phyloP scores from a whole-genome alignment of 2,329 filamentous ascomycete genomes.

The Trichoderma aggressivum region DNA sequence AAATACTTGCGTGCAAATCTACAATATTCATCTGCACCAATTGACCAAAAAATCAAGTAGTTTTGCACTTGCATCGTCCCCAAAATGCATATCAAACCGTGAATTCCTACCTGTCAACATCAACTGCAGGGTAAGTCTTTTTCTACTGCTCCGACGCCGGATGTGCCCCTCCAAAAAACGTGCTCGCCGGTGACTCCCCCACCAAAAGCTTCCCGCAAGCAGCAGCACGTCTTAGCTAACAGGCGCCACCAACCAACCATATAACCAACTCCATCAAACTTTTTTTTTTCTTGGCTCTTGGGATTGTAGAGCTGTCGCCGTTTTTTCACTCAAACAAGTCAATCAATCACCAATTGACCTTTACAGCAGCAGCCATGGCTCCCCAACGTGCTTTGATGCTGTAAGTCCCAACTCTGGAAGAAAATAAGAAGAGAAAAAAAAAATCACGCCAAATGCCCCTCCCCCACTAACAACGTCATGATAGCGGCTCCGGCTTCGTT shows the following conservation, averaged over 20 bases:
- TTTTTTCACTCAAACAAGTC: not conserved
- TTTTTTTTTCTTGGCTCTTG: not conserved
- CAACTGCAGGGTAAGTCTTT: not conserved
- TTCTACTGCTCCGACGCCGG: not conserved
- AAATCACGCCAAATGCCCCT: not conserved
- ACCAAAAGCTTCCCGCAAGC: not conserved
- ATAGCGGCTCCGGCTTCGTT: constrained; percentile 1
- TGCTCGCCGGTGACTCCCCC: not conserved
- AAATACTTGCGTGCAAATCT: not conserved
- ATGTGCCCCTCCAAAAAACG: not conserved
- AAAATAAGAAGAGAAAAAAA: not conserved
- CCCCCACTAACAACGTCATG: not conserved
- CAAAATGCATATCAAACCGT: not conserved
- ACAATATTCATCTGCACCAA: not conserved
- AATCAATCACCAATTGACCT: not conserved
- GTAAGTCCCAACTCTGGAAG: not conserved
- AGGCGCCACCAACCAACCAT: not conserved
- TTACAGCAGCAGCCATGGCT: not conserved
- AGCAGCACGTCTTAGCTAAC: not conserved
- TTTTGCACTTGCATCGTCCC: not conserved
- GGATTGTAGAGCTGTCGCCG: not conserved
- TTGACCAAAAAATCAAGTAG: not conserved
- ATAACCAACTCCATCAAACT: not conserved
- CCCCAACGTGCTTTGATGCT: constrained; percentile 3
- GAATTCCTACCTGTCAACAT: not conserved